phyloP scores from a whole-genome alignment of 441 rosid genomes.

The Daphne laureola region DNA sequence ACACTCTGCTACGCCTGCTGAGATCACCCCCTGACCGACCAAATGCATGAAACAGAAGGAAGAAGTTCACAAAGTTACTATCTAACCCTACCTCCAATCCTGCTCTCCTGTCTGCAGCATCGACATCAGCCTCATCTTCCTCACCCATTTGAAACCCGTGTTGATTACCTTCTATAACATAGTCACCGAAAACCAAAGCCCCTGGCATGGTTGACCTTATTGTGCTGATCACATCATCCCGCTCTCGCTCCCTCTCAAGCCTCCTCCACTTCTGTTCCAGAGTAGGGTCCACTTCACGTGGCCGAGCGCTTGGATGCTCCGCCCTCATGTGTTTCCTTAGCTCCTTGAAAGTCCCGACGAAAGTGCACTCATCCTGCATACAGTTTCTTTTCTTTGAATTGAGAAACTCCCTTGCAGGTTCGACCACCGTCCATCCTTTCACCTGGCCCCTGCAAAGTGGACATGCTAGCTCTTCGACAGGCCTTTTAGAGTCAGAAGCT shows the following conservation, averaged over 20 bases:
- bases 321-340: constrained; percentile 84
- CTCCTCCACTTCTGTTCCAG: constrained; percentile 84
- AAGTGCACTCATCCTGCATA: constrained; percentile 87
- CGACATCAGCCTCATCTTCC: constrained; percentile 33
- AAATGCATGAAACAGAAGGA: constrained; percentile 62
- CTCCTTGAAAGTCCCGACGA: constrained; percentile 73
- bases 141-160: constrained; percentile 41
- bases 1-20: constrained; percentile 30
- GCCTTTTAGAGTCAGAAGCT: constrained; percentile 27
- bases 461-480: constrained; percentile 54
- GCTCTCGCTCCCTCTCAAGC: constrained; percentile 69
- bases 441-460: constrained; percentile 98
- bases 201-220: constrained; percentile 88
- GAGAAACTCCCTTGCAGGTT: constrained; percentile 71
- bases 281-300: constrained; percentile 75
- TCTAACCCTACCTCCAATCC: constrained; percentile 42
- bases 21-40: constrained; percentile 49
- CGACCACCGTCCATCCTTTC: constrained; percentile 98
- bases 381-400: constrained; percentile 76
- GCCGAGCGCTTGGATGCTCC: constrained; percentile 72
- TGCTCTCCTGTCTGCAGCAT: constrained; percentile 27
- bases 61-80: constrained; percentile 48
- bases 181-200: constrained; percentile 80
- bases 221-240: constrained; percentile 69
- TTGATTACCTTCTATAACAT: constrained; percentile 60